phyloP scores from a whole-genome alignment of 2,329 filamentous ascomycete genomes.

The Chalaropsis thielavioides region DNA sequence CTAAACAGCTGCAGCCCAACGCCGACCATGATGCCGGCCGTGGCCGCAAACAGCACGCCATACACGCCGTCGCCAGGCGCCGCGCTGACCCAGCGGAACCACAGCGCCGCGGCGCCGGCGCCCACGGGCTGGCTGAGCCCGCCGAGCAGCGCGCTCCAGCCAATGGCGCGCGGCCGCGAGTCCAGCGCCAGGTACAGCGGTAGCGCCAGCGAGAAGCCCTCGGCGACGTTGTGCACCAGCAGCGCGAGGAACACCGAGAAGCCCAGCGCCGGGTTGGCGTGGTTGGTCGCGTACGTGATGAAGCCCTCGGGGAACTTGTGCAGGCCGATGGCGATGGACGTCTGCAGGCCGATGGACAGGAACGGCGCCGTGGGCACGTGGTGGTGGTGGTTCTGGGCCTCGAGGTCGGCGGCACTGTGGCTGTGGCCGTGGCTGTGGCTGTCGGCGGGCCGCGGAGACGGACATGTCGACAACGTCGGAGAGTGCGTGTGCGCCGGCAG shows the following conservation, averaged over 20 bases:
- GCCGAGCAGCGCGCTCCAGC: constrained; percentile 70
- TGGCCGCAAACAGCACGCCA: constrained; percentile 72
- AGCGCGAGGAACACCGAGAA: constrained; percentile 88
- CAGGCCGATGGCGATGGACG: constrained; percentile 82
- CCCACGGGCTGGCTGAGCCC: constrained; percentile 79
- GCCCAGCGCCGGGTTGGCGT: constrained; percentile 77
- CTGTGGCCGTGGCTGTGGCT: constrained; percentile 19
- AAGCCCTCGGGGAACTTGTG: constrained; percentile 86
- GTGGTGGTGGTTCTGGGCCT: constrained; percentile 60
- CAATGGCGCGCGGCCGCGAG: constrained; percentile 65
- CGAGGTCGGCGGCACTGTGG: constrained; percentile 23
- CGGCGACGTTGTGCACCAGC: constrained; percentile 95
- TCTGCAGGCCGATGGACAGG: constrained; percentile 87
- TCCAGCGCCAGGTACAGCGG: constrained; percentile 83
- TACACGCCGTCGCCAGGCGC: constrained; percentile 31
- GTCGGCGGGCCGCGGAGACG: constrained; percentile 4
- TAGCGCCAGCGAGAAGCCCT: constrained; percentile 87
- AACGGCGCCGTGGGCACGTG: constrained; percentile 92
- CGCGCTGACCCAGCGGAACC: constrained; percentile 55
- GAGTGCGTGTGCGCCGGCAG: neutral
- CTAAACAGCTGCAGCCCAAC: constrained; percentile 81
- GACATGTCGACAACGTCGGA: neutral
- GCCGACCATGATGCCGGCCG: constrained; percentile 88
- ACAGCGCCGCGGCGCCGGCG: constrained; percentile 67
- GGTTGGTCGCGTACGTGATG: constrained; percentile 93